These are phyloP conservation scores for Sphaerobolus stellatus DNA, from an alignment of 1,284 basidiomycete species.

Conservation along the genomic window DNA sequence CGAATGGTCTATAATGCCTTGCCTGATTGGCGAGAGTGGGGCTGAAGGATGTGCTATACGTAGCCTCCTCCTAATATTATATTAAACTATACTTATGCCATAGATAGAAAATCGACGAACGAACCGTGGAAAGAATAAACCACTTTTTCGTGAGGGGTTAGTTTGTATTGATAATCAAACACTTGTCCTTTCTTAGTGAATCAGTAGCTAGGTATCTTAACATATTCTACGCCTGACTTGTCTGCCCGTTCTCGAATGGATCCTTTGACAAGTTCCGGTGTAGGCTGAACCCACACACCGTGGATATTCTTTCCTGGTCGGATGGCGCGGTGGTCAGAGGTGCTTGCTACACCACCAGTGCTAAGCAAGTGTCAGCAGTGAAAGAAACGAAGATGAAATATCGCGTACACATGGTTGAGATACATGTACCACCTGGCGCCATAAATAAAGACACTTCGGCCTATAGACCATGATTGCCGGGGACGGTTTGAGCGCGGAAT, in stretches of 20 bases:
- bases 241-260: neutral
- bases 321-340: neutral
- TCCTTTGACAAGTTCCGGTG: neutral
- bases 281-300: neutral
- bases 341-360: neutral
- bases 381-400: neutral
- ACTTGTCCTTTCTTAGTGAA: neutral
- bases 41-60: no score
- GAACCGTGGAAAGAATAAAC: neutral
- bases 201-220: neutral
- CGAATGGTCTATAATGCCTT: no score
- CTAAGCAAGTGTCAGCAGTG: neutral
- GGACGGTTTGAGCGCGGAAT: neutral
- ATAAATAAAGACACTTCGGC: neutral
- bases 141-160: neutral
- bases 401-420: neutral
- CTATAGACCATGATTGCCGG: neutral
- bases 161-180: neutral
- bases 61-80: neutral
- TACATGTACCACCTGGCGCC: neutral
- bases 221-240: neutral
- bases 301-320: neutral
- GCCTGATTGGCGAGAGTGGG: no score
- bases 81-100: neutral
- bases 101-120: neutral